Conservation (phyloP, 768 basidiomycete species). For the Gloeostereum incarnatum region DNA sequence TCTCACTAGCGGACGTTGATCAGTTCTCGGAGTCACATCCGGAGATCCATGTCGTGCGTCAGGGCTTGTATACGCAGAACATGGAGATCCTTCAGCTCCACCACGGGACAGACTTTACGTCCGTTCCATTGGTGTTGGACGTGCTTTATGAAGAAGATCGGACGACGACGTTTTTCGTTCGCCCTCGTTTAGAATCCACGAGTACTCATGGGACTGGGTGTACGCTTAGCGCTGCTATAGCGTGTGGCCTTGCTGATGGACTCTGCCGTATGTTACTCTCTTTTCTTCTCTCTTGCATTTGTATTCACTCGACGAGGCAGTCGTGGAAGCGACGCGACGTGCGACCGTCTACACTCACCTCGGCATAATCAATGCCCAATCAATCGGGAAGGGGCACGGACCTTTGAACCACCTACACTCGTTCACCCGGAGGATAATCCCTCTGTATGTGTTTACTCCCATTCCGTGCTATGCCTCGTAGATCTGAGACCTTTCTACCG, state of each 20-base stretch:
- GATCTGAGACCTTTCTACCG: background rate
- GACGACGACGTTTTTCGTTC: slow-evolving; percentile 40
- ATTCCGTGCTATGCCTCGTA: slow-evolving; percentile 35
- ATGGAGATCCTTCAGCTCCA: slow-evolving; percentile 49
- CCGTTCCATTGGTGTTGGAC: slow-evolving; percentile 47
- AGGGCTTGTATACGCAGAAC: slow-evolving; percentile 41
- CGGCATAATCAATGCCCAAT: slow-evolving; percentile 60
- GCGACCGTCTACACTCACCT: slow-evolving; percentile 67
- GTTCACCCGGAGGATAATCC: too few species aligned
- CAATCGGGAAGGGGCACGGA: slow-evolving; percentile 69
- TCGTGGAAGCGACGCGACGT: slow-evolving; percentile 44
- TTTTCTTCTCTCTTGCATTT: background rate
- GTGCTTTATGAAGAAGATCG: slow-evolving; percentile 37
- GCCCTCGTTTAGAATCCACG: slow-evolving; percentile 52
- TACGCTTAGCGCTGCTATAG: slow-evolving; percentile 80
- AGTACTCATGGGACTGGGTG: slow-evolving; percentile 93
- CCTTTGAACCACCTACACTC: slow-evolving; percentile 84
- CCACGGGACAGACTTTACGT: slow-evolving; percentile 9
- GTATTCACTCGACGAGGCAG: too few species aligned
- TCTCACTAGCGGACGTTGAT: slow-evolving; percentile 35
- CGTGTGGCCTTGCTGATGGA: slow-evolving; percentile 52
- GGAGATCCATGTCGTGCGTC: slow-evolving; percentile 28
- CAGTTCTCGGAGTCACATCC: slow-evolving; percentile 17
- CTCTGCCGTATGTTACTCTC: slow-evolving; percentile 23
- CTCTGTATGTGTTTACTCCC: too few species aligned